phyloP scores from a whole-genome alignment of 768 basidiomycete genomes.

The Panus rudis region DNA sequence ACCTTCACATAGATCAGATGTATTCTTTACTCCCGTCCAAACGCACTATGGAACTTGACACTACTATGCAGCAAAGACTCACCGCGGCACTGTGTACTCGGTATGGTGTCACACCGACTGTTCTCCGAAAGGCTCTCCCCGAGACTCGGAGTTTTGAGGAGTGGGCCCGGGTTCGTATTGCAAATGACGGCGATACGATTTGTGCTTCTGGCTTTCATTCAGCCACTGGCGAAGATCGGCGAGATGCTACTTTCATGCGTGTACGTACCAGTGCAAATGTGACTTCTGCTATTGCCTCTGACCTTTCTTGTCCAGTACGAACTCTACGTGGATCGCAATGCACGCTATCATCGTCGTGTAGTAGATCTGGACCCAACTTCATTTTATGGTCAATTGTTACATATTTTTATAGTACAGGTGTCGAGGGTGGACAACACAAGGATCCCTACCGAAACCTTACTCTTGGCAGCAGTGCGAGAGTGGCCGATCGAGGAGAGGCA shows the following conservation, averaged over 20 bases:
- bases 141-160: slow-evolving; percentile 12
- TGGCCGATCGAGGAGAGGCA: too few relatives aligned
- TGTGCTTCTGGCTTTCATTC: slow-evolving; percentile 13
- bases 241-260: slow-evolving; percentile 28
- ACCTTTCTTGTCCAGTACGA: slow-evolving; percentile 22
- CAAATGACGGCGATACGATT: slow-evolving; percentile 24
- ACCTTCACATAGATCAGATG: too few relatives aligned
- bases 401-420: slow-evolving; percentile 21
- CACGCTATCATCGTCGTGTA: slow-evolving; percentile 4
- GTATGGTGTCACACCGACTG: slow-evolving; percentile 6
- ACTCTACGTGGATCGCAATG: slow-evolving; percentile 23
- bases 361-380: slow-evolving; percentile 2
- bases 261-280: slow-evolving; percentile 20
- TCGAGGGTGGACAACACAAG: too few relatives aligned
- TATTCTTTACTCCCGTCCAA: too few relatives aligned
- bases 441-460: too few relatives aligned
- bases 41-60: too few relatives aligned
- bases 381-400: slow-evolving; percentile 29
- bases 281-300: not conserved
- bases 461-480: too few relatives aligned
- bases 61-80: too few relatives aligned
- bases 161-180: slow-evolving; percentile 23
- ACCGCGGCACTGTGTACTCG: not conserved
- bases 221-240: slow-evolving; percentile 16
- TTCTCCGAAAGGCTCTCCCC: slow-evolving; percentile 6